phyloP scores from a whole-genome alignment of 495 filamentous ascomycete species.

The Podospora tetraspora region DNA sequence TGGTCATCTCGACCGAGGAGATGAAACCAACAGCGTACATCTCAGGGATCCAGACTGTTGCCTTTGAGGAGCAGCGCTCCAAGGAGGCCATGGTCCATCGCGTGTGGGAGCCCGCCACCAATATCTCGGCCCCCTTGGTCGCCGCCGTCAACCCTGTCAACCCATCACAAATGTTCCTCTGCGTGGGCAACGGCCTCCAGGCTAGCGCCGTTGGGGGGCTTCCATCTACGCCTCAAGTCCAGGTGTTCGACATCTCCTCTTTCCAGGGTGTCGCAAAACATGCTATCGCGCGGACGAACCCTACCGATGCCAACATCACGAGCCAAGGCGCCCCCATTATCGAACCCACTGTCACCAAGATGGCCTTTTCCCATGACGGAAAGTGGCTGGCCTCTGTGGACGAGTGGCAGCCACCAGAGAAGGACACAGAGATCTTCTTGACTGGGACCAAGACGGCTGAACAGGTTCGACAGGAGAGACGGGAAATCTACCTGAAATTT shows the following conservation, averaged over 20 bases:
- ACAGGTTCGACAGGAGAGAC: constrained; percentile 42
- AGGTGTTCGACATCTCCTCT: constrained; percentile 76
- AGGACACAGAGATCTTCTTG: constrained; percentile 51
- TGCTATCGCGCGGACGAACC: constrained; percentile 79
- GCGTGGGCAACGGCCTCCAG: constrained; percentile 45
- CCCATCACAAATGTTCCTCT: constrained; percentile 40
- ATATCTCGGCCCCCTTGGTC: constrained; percentile 30
- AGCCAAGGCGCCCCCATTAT: constrained; percentile 61
- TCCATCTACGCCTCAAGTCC: constrained; percentile 48
- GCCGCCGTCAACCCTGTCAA: constrained; percentile 35
- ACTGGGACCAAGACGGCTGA: constrained; percentile 34
- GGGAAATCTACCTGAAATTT: constrained; percentile 82
- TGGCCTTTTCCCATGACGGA: constrained; percentile 71
- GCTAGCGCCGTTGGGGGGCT: constrained; percentile 33
- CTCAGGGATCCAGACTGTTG: constrained; percentile 69
- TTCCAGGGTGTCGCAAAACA: constrained; percentile 73
- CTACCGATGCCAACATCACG: constrained; percentile 69
- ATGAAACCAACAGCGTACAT: constrained; percentile 72
- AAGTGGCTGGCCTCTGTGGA: constrained; percentile 91
- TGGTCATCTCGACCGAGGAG: constrained; percentile 85
- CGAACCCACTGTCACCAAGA: constrained; percentile 67
- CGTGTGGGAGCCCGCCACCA: constrained; percentile 31
- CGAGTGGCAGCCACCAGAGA: constrained; percentile 70
- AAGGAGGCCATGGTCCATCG: constrained; percentile 40
- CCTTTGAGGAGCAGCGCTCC: constrained; percentile 33